phyloP scores from a whole-genome alignment of 225 moss, liverwort and hornwort species.

The Polytrichum formosum region DNA sequence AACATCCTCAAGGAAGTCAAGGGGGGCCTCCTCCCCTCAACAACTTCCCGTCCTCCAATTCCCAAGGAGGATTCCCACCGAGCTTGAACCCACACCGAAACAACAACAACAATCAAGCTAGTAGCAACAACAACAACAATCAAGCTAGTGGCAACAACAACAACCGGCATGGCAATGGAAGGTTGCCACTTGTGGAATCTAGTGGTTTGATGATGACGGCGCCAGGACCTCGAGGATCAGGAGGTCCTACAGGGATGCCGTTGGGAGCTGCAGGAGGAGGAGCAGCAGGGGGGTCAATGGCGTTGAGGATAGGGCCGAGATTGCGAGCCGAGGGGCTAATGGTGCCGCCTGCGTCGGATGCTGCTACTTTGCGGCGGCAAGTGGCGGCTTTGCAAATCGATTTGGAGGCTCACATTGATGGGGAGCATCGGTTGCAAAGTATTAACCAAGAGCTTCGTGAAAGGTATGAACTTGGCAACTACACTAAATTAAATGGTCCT shows the following conservation, averaged over 20 bases:
- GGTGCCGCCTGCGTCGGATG: slow-evolving; percentile 91
- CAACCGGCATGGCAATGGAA: not conserved
- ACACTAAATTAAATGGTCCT: not conserved
- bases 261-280: not conserved
- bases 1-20: rapidly evolving
- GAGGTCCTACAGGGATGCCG: not conserved
- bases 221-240: not conserved
- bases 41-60: slow-evolving; percentile 6
- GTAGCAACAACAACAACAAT: not conserved
- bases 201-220: not conserved
- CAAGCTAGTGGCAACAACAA: not conserved
- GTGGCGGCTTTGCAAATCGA: slow-evolving; percentile 86
- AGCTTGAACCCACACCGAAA: too few species aligned
- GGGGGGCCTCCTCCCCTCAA: not conserved
- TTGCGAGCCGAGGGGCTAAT: slow-evolving; percentile 61
- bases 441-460: slow-evolving; percentile 91
- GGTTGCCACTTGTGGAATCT: not conserved
- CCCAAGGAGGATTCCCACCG: too few species aligned
- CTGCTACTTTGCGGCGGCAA: slow-evolving; percentile 76
- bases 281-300: not conserved
- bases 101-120: not conserved
- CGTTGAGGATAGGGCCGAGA: slow-evolving; percentile 13
- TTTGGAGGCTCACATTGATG: slow-evolving; percentile 90
- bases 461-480: slow-evolving; percentile 39
- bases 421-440: slow-evolving; percentile 76